Conservation (phyloP, 768 basidiomycete genomes). For the Leccinum barrowsii region DNA sequence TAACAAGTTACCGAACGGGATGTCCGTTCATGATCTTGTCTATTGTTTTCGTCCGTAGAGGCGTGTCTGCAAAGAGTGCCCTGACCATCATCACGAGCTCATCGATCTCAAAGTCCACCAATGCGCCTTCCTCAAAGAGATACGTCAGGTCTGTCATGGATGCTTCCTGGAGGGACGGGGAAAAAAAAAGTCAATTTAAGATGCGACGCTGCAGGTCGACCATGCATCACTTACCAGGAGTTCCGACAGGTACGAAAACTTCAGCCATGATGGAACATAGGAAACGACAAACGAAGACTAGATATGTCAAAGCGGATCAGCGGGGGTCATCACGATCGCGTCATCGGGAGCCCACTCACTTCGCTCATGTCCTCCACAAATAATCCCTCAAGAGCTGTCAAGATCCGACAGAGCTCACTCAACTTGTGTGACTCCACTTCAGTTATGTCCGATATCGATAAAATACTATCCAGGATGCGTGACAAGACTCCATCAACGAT, state of each 20-base stretch:
- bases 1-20: slow-evolving; percentile 31
- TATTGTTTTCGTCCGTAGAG: slow-evolving; percentile 76
- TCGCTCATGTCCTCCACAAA: slow-evolving; percentile 67
- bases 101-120: slow-evolving; percentile 85
- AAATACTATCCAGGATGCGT: slow-evolving; percentile 66
- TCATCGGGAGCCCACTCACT: slow-evolving; percentile 34
- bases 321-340: neutral
- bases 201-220: neutral
- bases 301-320: neutral
- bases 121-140: slow-evolving; percentile 84
- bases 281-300: slow-evolving; percentile 75
- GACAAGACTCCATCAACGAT: slow-evolving; percentile 66
- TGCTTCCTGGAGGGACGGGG: slow-evolving; percentile 60
- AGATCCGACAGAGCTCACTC: slow-evolving; percentile 75
- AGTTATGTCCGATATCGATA: slow-evolving; percentile 81
- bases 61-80: slow-evolving; percentile 87
- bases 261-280: slow-evolving; percentile 92
- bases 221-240: slow-evolving; percentile 59
- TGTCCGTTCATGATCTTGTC: slow-evolving; percentile 67
- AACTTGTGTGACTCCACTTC: slow-evolving; percentile 82
- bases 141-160: slow-evolving; percentile 90
- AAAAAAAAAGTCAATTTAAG: slow-evolving; percentile 1
- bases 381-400: slow-evolving; percentile 76
- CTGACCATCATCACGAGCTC: slow-evolving; percentile 80
- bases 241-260: slow-evolving; percentile 92